Evolutionary conservation across 495 filamentous ascomycete genomes (phyloP).

Genomic region (Penicillium samsonianum): DNA sequence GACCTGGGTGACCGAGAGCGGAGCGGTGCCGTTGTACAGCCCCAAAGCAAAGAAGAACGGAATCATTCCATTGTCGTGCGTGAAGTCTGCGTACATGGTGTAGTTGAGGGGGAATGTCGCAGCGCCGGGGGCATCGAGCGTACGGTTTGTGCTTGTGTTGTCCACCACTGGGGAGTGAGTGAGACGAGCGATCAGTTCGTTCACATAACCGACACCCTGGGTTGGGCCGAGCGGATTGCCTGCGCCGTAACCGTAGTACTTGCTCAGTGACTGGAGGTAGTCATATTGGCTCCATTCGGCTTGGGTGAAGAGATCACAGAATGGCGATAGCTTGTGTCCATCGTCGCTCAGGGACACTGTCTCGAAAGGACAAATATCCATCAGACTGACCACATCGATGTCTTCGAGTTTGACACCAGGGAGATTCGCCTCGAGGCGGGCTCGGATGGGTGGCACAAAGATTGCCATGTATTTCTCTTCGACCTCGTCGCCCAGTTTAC

Average conservation of each 20-base stretch:
- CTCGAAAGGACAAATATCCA: constrained; percentile 85
- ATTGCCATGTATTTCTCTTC: constrained; percentile 54
- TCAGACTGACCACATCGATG: constrained; percentile 63
- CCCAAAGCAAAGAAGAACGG: constrained; percentile 71
- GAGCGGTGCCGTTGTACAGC: constrained; percentile 62
- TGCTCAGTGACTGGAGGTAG: constrained; percentile 72
- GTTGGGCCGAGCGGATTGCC: constrained; percentile 77
- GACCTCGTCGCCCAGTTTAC: constrained; percentile 47
- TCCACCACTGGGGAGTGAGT: constrained; percentile 66
- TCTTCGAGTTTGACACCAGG: constrained; percentile 59
- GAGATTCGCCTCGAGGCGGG: constrained; percentile 62
- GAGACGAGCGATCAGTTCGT: constrained; percentile 81
- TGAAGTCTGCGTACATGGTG: constrained; percentile 78
- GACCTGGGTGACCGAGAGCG: constrained; percentile 50
- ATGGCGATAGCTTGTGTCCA: constrained; percentile 50
- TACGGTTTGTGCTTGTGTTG: constrained; percentile 69
- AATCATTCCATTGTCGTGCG: constrained; percentile 83
- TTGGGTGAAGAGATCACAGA: constrained; percentile 70
- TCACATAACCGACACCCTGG: constrained; percentile 81
- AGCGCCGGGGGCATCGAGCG: constrained; percentile 58
- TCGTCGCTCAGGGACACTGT: constrained; percentile 59
- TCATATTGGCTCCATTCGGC: constrained; percentile 74
- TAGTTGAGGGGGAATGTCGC: constrained; percentile 68
- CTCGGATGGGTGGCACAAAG: constrained; percentile 62
- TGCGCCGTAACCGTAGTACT: constrained; percentile 77